Evolutionary conservation across 2,329 filamentous ascomycete species (phyloP).

Genomic region (Alternaria angustiovoidea): DNA sequence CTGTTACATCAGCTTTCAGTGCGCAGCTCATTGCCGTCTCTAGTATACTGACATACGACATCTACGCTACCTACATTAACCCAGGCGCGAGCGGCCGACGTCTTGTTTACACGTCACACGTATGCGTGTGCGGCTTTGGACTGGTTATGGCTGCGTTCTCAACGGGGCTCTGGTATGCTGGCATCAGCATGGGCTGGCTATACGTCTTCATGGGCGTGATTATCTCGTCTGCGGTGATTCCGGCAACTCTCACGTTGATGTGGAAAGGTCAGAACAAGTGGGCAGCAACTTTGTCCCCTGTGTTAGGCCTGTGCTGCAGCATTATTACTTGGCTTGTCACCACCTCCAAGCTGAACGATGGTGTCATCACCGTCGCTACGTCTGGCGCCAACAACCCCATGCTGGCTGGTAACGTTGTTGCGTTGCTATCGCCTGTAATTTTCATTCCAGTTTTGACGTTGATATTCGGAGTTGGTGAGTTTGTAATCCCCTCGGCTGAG

Average conservation of each 20-base stretch:
- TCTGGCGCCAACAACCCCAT: conserved; percentile 79
- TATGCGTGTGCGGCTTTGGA: conserved; percentile 76
- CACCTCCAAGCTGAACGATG: conserved; percentile 44
- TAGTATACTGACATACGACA: conserved; percentile 86
- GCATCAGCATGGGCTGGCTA: conserved; percentile 76
- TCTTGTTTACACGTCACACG: conserved; percentile 81
- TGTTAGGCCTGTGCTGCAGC: conserved; percentile 72
- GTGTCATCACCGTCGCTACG: conserved; percentile 43
- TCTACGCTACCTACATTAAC: conserved; percentile 85
- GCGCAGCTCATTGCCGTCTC: conserved; percentile 70
- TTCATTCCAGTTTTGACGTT: conserved; percentile 79
- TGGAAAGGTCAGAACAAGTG: conserved; percentile 82
- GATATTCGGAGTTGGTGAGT: conserved; percentile 61
- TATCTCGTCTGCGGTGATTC: conserved; percentile 84
- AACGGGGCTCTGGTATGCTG: conserved; percentile 67
- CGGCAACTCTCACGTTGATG: conserved; percentile 78
- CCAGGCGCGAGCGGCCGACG: conserved; percentile 75
- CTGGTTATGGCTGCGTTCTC: conserved; percentile 81
- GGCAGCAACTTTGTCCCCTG: conserved; percentile 72
- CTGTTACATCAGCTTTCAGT: conserved; percentile 55
- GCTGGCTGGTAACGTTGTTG: conserved; percentile 85
- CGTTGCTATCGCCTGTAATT: conserved; percentile 76
- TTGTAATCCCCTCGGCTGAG: not conserved
- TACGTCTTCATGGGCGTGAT: conserved; percentile 92
- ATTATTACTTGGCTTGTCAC: conserved; percentile 61